These are phyloP conservation scores for Hyaloperonospora arabidopsidis DNA, from an alignment of 352 stramenopile genomes.

Conservation along the genomic window DNA sequence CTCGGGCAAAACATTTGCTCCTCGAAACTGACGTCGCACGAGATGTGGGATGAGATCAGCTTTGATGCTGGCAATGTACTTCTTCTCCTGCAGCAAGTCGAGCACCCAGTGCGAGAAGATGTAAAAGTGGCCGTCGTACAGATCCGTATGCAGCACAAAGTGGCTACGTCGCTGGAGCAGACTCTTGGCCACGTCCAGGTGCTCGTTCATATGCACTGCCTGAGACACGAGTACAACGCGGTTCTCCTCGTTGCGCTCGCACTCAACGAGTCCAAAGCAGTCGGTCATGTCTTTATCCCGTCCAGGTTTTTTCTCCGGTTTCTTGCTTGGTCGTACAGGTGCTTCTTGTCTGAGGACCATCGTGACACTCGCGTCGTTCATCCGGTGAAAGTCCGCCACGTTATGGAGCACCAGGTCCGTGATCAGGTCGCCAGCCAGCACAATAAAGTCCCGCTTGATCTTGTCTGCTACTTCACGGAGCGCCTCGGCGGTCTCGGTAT, in stretches of 20 bases:
- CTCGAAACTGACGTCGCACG: constrained; percentile 71
- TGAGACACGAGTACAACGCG: constrained; percentile 64
- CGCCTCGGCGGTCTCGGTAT: constrained; percentile 66
- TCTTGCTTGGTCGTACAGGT: constrained; percentile 15
- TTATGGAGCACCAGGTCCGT: constrained; percentile 77
- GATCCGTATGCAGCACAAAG: constrained; percentile 68
- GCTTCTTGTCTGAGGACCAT: constrained; percentile 67
- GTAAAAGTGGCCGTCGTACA: constrained; percentile 81
- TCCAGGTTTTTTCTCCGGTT: constrained; percentile 59
- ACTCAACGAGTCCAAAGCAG: constrained; percentile 60
- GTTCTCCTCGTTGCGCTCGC: constrained; percentile 38
- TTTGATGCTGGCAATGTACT: constrained; percentile 82
- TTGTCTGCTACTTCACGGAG: constrained; percentile 61
- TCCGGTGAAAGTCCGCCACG: constrained; percentile 74
- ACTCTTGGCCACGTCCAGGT: constrained; percentile 70
- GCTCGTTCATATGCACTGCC: constrained; percentile 75
- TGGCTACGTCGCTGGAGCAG: constrained; percentile 64
- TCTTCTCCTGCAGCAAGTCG: constrained; percentile 69
- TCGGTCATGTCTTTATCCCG: constrained; percentile 79
- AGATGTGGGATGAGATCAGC: constrained; percentile 71
- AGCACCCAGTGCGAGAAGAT: constrained; percentile 82
- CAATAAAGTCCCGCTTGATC: constrained; percentile 79
- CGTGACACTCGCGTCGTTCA: constrained; percentile 77
- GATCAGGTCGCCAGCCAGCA: constrained; percentile 68
- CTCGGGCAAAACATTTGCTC: constrained; percentile 42